These are phyloP conservation scores for Coniochaeta pulveracea DNA, from an alignment of 2,329 filamentous ascomycete genomes.

Conservation along the genomic window DNA sequence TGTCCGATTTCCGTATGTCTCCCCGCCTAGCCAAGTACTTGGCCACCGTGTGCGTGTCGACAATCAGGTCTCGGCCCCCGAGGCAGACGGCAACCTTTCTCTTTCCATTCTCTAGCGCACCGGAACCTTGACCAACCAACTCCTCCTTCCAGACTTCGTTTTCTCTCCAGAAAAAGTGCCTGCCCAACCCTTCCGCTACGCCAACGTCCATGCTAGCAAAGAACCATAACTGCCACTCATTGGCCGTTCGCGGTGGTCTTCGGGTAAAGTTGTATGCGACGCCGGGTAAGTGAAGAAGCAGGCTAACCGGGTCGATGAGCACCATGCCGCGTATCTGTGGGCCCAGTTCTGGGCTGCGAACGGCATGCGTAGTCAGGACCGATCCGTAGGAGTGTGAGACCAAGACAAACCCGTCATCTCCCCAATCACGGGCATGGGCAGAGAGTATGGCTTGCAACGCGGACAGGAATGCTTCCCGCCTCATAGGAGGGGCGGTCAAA, in stretches of 20 bases:
- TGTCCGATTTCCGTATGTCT: conserved; percentile 14
- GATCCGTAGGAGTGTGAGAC: conserved; percentile 55
- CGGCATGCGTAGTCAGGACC: conserved; percentile 49
- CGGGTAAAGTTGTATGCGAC: conserved; percentile 63
- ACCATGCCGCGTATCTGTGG: conserved; percentile 36
- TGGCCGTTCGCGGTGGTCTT: conserved; percentile 40
- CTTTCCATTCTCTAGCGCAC: conserved; percentile 5
- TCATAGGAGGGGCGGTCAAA: conserved; percentile 41
- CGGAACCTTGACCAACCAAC: conserved; percentile 19
- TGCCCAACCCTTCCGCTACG: conserved; percentile 50
- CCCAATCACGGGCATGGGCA: conserved; percentile 27
- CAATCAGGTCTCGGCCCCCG: conserved; percentile 51
- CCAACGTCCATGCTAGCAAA: conserved; percentile 59
- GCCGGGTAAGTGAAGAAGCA: conserved; percentile 57
- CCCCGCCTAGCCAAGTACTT: conserved; percentile 37
- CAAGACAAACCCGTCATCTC: conserved; percentile 47
- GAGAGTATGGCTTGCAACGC: conserved; percentile 47
- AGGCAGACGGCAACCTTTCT: conserved; percentile 43
- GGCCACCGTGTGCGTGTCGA: conserved; percentile 46
- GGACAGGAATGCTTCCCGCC: conserved; percentile 38
- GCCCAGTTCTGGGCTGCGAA: conserved; percentile 35
- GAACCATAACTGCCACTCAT: conserved; percentile 60
- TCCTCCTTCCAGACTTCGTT: conserved; percentile 63
- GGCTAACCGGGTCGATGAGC: conserved; percentile 50
- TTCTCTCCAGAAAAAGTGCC: conserved; percentile 62